Percentiles rank a stretch among this genome's conserved stretches.
Conservation (phyloP, 202 grass and related monocot species). For the Brachypodium distachyon region DNA sequence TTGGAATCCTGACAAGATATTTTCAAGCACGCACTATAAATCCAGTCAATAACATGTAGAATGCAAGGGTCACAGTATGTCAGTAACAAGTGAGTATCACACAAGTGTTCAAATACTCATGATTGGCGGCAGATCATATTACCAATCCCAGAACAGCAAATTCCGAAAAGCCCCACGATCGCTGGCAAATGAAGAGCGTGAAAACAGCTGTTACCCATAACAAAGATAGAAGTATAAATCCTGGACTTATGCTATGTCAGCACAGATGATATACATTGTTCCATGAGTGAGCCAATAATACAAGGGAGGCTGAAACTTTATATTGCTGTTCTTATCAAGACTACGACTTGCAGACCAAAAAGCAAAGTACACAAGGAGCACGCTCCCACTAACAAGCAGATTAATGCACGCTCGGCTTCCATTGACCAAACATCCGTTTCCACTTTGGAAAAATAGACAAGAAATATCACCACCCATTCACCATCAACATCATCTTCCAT, state of each 20-base stretch:
- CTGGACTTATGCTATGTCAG: slow-evolving; percentile 28
- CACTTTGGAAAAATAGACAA: slow-evolving; percentile 43
- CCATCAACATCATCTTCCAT: slow-evolving; percentile 66
- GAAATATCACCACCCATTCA: slow-evolving; percentile 48
- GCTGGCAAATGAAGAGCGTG: slow-evolving; percentile 4
- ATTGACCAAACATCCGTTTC: slow-evolving; percentile 37
- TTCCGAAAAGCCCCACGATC: background rate
- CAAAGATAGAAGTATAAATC: slow-evolving; percentile 10
- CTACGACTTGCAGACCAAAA: slow-evolving; percentile 34
- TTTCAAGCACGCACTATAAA: background rate
- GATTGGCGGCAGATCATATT: background rate
- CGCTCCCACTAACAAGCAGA: slow-evolving; percentile 52
- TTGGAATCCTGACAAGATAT: slow-evolving; percentile 4
- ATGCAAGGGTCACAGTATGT: background rate
- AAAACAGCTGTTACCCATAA: slow-evolving; percentile 30
- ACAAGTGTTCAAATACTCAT: background rate
- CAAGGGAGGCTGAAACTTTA: slow-evolving; percentile 13
- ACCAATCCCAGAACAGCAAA: background rate
- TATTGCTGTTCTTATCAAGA: slow-evolving; percentile 35
- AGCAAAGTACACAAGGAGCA: slow-evolving; percentile 30
- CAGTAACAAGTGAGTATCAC: background rate
- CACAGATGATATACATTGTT: slow-evolving; percentile 15
- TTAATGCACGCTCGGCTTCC: slow-evolving; percentile 48
- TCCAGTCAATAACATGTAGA: background rate
- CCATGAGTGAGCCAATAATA: slow-evolving; percentile 14